Evolutionary conservation across 352 stramenopile genomes (phyloP).

Genomic region (Phytophthora idaei): DNA sequence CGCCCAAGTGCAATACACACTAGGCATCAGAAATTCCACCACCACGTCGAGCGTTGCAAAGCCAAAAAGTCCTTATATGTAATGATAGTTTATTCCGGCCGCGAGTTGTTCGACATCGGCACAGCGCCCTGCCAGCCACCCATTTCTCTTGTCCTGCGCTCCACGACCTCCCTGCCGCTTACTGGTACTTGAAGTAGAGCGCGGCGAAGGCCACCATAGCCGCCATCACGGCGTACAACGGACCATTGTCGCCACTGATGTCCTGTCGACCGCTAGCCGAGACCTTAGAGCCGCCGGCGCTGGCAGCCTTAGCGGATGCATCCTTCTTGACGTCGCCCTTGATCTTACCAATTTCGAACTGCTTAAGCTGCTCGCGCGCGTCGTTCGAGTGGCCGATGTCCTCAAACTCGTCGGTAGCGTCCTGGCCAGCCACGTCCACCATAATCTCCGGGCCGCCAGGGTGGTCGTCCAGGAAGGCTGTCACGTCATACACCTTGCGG

Average conservation of each 20-base stretch:
- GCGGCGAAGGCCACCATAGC: slow-evolving; percentile 51
- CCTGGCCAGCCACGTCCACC: slow-evolving; percentile 93
- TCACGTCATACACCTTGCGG: slow-evolving; percentile 97
- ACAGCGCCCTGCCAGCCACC: slow-evolving; percentile 18
- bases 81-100: slow-evolving; percentile 37
- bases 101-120: slow-evolving; percentile 8
- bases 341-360: slow-evolving; percentile 93
- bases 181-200: slow-evolving; percentile 71
- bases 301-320: slow-evolving; percentile 11
- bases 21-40: not conserved
- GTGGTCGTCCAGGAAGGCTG: slow-evolving; percentile 98
- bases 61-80: slow-evolving; percentile 43
- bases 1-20: not conserved
- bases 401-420: slow-evolving; percentile 95
- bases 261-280: slow-evolving; percentile 57
- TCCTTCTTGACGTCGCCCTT: slow-evolving; percentile 70
- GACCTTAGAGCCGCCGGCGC: slow-evolving; percentile 21
- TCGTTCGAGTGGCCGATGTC: slow-evolving; percentile 98
- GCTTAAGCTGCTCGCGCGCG: slow-evolving; percentile 92
- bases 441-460: slow-evolving; percentile 98
- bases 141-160: slow-evolving; percentile 5
- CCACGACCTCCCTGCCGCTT: slow-evolving; percentile 4
- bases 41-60: slow-evolving; percentile 9
- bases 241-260: slow-evolving; percentile 62
- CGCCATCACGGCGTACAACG: slow-evolving; percentile 59